A percentile compares a stretch with the other conserved stretches of the same genome.
Evolutionary conservation across 164 flowering plant genomes (phyloP).

Genomic region (Chimonanthus praecox): DNA sequence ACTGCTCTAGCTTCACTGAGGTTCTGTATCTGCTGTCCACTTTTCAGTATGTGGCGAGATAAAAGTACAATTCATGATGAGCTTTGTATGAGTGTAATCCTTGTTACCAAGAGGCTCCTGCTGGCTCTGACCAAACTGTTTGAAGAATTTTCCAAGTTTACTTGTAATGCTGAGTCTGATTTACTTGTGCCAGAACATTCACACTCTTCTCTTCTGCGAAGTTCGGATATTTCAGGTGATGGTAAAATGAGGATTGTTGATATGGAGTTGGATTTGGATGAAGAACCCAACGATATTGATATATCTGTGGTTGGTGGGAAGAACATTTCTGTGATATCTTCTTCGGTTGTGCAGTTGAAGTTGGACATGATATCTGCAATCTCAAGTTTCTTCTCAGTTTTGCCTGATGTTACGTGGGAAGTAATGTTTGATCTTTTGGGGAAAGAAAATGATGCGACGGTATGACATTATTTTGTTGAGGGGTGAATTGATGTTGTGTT

Average conservation of each 20-base stretch:
- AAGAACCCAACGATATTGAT: conserved; percentile 46
- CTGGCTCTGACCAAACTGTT: conserved; percentile 43
- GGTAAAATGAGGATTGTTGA: conserved; percentile 50
- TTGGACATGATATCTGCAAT: conserved; percentile 58
- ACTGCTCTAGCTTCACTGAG: conserved; percentile 38
- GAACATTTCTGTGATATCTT: conserved; percentile 21
- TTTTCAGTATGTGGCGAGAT: conserved; percentile 34
- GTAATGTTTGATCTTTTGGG: conserved; percentile 50
- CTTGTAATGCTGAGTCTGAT: conserved; percentile 28
- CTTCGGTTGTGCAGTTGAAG: conserved; percentile 46
- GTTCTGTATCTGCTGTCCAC: conserved; percentile 46
- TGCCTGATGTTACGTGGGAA: conserved; percentile 64
- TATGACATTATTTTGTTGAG: conserved; percentile 15
- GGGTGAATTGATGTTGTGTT: not conserved
- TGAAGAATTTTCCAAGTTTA: conserved; percentile 31
- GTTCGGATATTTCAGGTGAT: conserved; percentile 13
- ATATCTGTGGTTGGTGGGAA: conserved; percentile 29
- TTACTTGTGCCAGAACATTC: conserved; percentile 17
- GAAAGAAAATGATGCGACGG: conserved; percentile 58
- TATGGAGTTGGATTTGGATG: conserved; percentile 70
- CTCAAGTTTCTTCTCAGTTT: conserved; percentile 54
- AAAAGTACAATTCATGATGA: conserved; percentile 22
- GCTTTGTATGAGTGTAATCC: conserved; percentile 24
- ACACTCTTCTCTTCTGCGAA: conserved; percentile 20
- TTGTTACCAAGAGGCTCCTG: conserved; percentile 54